Evolutionary conservation across 331 rosid species (phyloP).

Genomic region (Prunus yedoensis): DNA sequence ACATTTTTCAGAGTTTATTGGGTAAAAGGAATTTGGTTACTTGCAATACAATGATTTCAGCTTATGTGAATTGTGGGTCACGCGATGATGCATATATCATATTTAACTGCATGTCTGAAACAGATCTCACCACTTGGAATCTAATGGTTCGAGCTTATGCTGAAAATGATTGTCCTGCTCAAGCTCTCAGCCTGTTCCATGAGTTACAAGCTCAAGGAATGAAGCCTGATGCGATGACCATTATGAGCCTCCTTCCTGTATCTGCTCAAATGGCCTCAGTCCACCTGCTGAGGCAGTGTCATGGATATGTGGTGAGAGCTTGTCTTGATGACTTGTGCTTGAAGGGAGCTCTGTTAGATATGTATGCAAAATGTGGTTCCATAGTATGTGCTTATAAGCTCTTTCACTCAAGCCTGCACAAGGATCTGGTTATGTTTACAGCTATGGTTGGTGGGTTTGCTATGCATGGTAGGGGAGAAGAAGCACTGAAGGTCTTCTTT

Average conservation of each 20-base stretch:
- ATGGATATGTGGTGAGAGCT: constrained; percentile 67
- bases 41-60: constrained; percentile 71
- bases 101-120: constrained; percentile 57
- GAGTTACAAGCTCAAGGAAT: constrained; percentile 63
- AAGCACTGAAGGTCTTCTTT: constrained; percentile 62
- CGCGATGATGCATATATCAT: constrained; percentile 52
- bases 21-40: constrained; percentile 55
- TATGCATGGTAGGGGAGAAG: constrained; percentile 80
- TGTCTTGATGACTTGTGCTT: constrained; percentile 56
- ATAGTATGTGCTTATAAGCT: constrained; percentile 54
- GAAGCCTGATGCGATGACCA: constrained; percentile 74
- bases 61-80: constrained; percentile 60
- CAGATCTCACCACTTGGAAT: constrained; percentile 88
- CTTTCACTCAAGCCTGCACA: constrained; percentile 49
- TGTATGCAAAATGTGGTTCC: constrained; percentile 78
- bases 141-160: constrained; percentile 77
- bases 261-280: constrained; percentile 69
- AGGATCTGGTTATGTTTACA: constrained; percentile 84
- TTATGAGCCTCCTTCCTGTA: constrained; percentile 78
- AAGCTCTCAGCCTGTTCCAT: constrained; percentile 48
- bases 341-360: constrained; percentile 70
- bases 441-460: constrained; percentile 85
- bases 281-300: constrained; percentile 64
- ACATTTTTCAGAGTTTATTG: constrained; percentile 53
- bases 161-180: constrained; percentile 61